Evolutionary conservation across 352 stramenopile species (phyloP).

Genomic region (Globisporangium uncinulatum): DNA sequence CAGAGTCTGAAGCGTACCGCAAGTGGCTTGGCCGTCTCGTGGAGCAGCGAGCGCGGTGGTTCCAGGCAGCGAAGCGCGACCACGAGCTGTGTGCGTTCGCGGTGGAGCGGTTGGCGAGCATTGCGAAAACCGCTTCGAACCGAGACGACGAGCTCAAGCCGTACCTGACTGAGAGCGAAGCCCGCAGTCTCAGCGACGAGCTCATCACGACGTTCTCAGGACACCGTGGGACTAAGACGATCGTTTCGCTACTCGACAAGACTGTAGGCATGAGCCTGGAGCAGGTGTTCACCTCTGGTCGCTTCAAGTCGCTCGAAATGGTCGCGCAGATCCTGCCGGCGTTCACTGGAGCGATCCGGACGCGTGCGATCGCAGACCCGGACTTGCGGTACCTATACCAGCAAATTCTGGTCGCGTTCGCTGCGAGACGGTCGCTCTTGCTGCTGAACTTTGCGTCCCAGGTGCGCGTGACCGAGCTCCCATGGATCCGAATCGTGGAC

Average conservation of each 20-base stretch:
- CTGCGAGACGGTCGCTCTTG: conserved; percentile 11
- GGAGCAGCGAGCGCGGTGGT: background rate
- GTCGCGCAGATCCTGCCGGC: conserved; percentile 2
- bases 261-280: background rate
- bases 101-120: background rate
- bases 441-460: conserved; percentile 16
- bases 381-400: conserved; percentile 14
- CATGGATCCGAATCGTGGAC: conserved; percentile 10
- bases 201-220: background rate
- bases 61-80: background rate
- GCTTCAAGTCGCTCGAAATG: conserved; percentile 11
- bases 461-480: conserved; percentile 9
- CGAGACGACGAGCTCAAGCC: conserved; percentile 3
- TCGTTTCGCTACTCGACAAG: background rate
- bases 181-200: background rate
- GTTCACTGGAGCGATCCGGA: conserved; percentile 3
- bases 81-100: background rate
- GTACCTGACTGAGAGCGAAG: background rate
- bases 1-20: conserved; percentile 1
- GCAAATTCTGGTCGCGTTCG: conserved; percentile 17
- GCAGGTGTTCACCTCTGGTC: conserved; percentile 2
- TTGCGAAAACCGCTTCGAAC: background rate
- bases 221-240: background rate
- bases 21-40: background rate
- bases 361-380: conserved; percentile 3